Evolutionary conservation across 805 yeast species (phyloP).

Genomic region (Kurtzmaniella fragi): DNA sequence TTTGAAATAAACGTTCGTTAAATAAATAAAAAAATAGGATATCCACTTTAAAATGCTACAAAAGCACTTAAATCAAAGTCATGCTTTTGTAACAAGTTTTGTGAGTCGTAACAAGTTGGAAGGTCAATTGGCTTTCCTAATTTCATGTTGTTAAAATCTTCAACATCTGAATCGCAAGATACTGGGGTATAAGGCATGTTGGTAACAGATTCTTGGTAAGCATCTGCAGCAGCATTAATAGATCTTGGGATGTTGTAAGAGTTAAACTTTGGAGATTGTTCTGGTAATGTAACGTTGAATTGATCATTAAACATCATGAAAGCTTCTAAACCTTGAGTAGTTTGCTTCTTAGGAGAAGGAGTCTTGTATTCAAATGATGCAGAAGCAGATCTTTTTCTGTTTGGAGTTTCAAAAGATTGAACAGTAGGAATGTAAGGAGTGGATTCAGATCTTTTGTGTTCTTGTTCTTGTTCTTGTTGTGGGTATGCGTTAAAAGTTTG

Average conservation of each 20-base stretch:
- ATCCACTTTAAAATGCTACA: constrained; percentile 9
- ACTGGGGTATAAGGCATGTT: constrained; percentile 12
- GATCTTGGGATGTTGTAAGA: constrained; percentile 1
- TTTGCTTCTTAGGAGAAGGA: constrained; percentile 2
- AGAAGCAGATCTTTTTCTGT: constrained; percentile 4
- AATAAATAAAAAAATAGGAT: neutral
- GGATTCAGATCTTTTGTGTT: constrained; percentile 24
- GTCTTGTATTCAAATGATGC: constrained; percentile 3
- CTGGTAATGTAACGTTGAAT: constrained; percentile 9
- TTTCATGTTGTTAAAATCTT: constrained; percentile 7
- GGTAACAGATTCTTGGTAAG: neutral
- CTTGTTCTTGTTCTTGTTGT: constrained; percentile 10
- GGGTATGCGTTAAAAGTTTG: constrained; percentile 2
- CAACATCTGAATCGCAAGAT: constrained; percentile 18
- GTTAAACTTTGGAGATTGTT: constrained; percentile 6
- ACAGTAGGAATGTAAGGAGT: constrained; percentile 12
- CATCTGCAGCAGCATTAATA: constrained; percentile 1
- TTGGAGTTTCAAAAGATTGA: constrained; percentile 4
- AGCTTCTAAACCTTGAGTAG: constrained; percentile 20
- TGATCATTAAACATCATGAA: constrained; percentile 24
- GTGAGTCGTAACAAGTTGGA: constrained; percentile 8
- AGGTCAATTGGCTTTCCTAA: constrained; percentile 9
- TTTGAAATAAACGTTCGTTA: neutral
- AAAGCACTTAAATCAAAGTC: constrained; percentile 25
- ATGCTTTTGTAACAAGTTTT: constrained; percentile 13